Base-by-base conservation (phyloP, 768 basidiomycete genomes). In the Suillus clintonianus region DNA sequence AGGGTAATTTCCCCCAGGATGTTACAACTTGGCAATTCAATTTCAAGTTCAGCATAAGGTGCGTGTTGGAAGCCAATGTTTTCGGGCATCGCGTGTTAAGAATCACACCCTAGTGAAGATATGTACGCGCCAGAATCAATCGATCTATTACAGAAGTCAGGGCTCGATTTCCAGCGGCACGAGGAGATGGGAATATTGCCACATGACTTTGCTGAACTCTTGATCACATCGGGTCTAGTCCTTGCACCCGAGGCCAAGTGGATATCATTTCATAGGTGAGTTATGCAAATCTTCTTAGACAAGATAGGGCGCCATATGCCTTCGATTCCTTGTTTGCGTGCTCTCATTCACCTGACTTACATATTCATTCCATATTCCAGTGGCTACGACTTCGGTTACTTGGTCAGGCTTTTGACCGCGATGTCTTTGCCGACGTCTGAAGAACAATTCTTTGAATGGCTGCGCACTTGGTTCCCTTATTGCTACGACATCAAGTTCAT, bases 21-120 rank as follows among this genome's bases (percentile, higher is more conserved):
- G 86, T 90, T 41, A 91, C 92, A 36, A 97, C 96, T 60, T 99
- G 97, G 97, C 97, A 99, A 77, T 99, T 99, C 81, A 99, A 99
- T 77, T 99, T 99, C 81, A 86, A 85, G 72, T 99, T 99, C 77
- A 92, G 86, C 76, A 79, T 95, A 65, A 86, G 86, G 97, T 95
- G 72, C 68, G 22, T n/a, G 45, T 27, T 36, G 55, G 56, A 24
- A 59, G 37, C n/a, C 22, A 39, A 22, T 27, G 13, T 61, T 37
- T 6, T 10, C 9, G 10, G 2, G 13, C 42, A 27, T 48, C 8
- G 43, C 36, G n/a, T 56, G 32, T 59, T 36, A 30, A 62, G 24
- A 19, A 57, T 41, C 24, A 41, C 11, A 27, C 54, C 39, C 27
- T 73, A 98, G 96, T 71, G 93, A 97, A 61, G 97, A 99, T 79